Percentiles rank a stretch among this genome's conserved stretches.
Evolutionary conservation across 2,329 filamentous ascomycete species (phyloP).

Genomic region (Fusarium sp.): DNA sequence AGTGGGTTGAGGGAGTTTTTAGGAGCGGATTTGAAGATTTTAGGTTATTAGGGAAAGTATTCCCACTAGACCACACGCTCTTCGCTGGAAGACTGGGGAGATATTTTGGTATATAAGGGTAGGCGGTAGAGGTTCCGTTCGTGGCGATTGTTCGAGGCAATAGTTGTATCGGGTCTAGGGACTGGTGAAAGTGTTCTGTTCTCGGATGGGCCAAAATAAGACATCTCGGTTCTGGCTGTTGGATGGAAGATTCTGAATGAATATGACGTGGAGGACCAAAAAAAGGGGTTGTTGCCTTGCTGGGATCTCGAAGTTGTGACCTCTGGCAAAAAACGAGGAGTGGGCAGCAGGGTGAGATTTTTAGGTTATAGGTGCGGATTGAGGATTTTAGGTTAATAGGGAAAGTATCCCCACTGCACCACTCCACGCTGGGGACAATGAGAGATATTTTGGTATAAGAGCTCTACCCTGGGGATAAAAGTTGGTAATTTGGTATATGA

Average conservation of each 20-base stretch:
- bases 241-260: not conserved
- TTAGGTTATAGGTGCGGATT: not conserved
- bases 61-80: constrained; percentile 9
- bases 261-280: not conserved
- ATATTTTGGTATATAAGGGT: not conserved
- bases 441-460: not conserved
- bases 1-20: not conserved
- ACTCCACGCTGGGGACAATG: not conserved
- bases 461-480: not conserved
- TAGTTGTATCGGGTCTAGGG: not conserved
- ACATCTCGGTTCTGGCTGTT: not conserved
- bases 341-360: not conserved
- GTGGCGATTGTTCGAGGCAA: not conserved
- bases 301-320: not conserved
- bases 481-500: not conserved
- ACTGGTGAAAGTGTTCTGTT: not conserved
- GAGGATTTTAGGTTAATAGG: not conserved
- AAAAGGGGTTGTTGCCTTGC: not conserved
- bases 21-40: not conserved
- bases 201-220: not conserved
- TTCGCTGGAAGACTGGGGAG: not conserved
- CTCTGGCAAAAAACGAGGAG: not conserved
- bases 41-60: constrained; percentile 1
- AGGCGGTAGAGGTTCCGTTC: not conserved
- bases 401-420: not conserved